Conservation (phyloP, 2,329 filamentous ascomycete species). For the Pseudocercospora vitis region DNA sequence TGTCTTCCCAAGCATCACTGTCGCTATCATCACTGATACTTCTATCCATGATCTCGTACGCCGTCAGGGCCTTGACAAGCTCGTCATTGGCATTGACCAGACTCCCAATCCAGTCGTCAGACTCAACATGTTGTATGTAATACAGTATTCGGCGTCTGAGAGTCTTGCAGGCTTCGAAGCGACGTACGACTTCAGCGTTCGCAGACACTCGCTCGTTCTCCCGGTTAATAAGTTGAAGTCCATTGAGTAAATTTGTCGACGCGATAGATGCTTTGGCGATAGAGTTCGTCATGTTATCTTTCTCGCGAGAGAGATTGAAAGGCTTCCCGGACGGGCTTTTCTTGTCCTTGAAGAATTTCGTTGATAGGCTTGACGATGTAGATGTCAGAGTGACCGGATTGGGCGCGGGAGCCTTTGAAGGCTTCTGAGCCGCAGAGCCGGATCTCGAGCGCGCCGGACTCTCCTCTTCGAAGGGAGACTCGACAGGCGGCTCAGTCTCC, state of each 20-base stretch:
- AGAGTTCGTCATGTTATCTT: constrained; percentile 79
- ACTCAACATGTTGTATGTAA: constrained; percentile 89
- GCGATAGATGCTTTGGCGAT: constrained; percentile 88
- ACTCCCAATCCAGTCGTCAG: constrained; percentile 86
- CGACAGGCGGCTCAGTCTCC: constrained; percentile 59
- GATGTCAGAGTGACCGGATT: constrained; percentile 38
- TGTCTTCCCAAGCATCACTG: constrained; percentile 56
- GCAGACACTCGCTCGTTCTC: constrained; percentile 86
- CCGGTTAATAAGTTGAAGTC: constrained; percentile 84
- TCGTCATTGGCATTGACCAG: constrained; percentile 93
- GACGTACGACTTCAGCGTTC: constrained; percentile 69
- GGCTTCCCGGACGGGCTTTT: constrained; percentile 57
- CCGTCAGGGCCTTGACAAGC: constrained; percentile 89
- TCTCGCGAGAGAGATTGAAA: constrained; percentile 86
- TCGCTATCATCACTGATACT: constrained; percentile 74
- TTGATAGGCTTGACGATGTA: constrained; percentile 32
- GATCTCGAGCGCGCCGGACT: constrained; percentile 19
- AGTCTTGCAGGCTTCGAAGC: constrained; percentile 83
- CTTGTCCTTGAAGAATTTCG: constrained; percentile 37
- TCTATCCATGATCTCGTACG: constrained; percentile 88
- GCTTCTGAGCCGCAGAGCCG: constrained; percentile 16
- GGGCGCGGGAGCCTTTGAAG: constrained; percentile 18
- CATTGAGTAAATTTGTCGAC: constrained; percentile 85
- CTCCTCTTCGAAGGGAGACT: constrained; percentile 28
- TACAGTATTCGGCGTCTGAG: constrained; percentile 81